A percentile compares a stretch with the other conserved stretches of the same genome.
phyloP scores from a whole-genome alignment of 2,329 filamentous ascomycete genomes.

The Fusarium sp. region DNA sequence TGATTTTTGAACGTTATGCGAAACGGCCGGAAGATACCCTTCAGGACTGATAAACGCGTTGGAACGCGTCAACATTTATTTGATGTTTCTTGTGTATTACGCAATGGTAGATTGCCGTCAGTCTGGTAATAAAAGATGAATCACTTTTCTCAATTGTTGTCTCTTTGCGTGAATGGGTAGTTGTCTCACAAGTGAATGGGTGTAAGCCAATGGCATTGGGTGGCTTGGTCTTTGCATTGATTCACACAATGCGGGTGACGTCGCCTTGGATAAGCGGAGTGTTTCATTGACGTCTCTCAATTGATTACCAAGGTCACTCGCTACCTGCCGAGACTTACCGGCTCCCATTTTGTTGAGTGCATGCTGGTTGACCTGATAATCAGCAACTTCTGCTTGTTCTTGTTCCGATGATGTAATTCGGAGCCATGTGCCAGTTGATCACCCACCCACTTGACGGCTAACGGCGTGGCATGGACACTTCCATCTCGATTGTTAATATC shows the following conservation, averaged over 20 bases:
- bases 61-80: slow-evolving; percentile 11
- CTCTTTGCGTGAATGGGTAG: not conserved
- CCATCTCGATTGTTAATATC: not conserved
- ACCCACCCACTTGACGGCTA: not conserved
- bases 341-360: not conserved
- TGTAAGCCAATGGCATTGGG: not conserved
- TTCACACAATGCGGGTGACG: not conserved
- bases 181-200: not conserved
- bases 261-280: not conserved
- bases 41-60: slow-evolving; percentile 21
- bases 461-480: not conserved
- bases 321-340: not conserved
- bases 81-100: slow-evolving; percentile 14
- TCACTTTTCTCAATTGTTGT: not conserved
- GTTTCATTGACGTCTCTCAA: not conserved
- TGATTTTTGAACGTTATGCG: slow-evolving; percentile 17
- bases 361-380: not conserved
- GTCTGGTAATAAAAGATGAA: slow-evolving; percentile 2
- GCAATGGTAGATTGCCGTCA: not conserved
- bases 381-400: not conserved
- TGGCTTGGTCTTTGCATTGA: not conserved
- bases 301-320: not conserved
- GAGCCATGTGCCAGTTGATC: not conserved
- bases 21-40: slow-evolving; percentile 40
- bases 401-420: not conserved